A percentile compares a stretch with the other conserved stretches of the same genome.
phyloP scores from a whole-genome alignment of 2,329 filamentous ascomycete species.

The Aspergillus pseudotamarii region DNA sequence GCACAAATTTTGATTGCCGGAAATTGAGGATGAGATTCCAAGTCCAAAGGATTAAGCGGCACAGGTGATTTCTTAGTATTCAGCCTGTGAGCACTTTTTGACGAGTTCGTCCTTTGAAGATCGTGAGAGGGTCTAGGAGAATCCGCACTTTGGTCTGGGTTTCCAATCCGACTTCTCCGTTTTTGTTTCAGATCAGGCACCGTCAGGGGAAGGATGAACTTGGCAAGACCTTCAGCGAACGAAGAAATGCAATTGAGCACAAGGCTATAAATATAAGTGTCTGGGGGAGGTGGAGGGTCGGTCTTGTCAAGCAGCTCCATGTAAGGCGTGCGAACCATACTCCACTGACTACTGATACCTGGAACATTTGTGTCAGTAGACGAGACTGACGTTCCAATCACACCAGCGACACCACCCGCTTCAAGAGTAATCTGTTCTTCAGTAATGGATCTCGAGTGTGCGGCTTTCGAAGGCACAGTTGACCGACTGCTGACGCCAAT shows the following conservation, averaged over 20 bases:
- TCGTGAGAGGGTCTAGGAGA: slow-evolving; percentile 31
- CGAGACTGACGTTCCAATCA: slow-evolving; percentile 74
- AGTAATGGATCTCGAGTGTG: slow-evolving; percentile 58
- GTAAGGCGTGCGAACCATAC: slow-evolving; percentile 79
- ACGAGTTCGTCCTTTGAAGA: slow-evolving; percentile 34
- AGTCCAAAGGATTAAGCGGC: slow-evolving; percentile 78
- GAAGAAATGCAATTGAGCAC: slow-evolving; percentile 86
- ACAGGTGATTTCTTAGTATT: slow-evolving; percentile 34
- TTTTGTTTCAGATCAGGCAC: slow-evolving; percentile 70
- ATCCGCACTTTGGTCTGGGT: slow-evolving; percentile 41
- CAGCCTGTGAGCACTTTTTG: slow-evolving; percentile 25
- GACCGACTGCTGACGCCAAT: slow-evolving; percentile 91
- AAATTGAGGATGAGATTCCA: slow-evolving; percentile 73
- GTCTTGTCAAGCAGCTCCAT: slow-evolving; percentile 94
- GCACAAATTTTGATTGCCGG: slow-evolving; percentile 75
- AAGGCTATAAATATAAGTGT: slow-evolving; percentile 91
- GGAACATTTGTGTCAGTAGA: slow-evolving; percentile 66
- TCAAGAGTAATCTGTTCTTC: slow-evolving; percentile 88
- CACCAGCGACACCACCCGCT: slow-evolving; percentile 81
- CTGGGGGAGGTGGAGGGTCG: slow-evolving; percentile 78
- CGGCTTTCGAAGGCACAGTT: slow-evolving; percentile 70
- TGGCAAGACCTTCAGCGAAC: slow-evolving; percentile 88
- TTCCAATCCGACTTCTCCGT: slow-evolving; percentile 44
- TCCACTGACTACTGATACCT: slow-evolving; percentile 91
- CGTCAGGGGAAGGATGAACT: slow-evolving; percentile 88